A percentile compares a stretch with the other conserved stretches of the same genome.
Evolutionary conservation across 2,329 filamentous ascomycete species (phyloP).

Genomic region (Cercospora zeae-maydis): DNA sequence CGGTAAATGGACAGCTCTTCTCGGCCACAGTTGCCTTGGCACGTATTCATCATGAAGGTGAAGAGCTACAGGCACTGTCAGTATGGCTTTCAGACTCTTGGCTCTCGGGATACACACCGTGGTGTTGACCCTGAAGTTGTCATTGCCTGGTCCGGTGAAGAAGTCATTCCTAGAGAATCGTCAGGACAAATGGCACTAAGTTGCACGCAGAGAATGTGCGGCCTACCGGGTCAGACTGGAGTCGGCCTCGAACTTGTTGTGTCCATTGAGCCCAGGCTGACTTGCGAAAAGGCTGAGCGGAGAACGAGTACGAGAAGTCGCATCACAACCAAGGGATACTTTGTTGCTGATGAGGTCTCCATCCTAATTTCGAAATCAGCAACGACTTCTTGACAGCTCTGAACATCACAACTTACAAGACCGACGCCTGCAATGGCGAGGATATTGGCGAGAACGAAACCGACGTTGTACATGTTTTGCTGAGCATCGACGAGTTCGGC

Average conservation of each 20-base stretch:
- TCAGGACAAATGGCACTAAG: not conserved
- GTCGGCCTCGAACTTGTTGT: conserved; percentile 43
- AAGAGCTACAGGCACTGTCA: conserved; percentile 31
- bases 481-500: conserved; percentile 42
- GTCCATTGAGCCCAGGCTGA: conserved; percentile 41
- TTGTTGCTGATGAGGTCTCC: conserved; percentile 34
- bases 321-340: conserved; percentile 43
- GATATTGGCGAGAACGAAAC: conserved; percentile 39
- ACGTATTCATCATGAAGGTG: conserved; percentile 37
- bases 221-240: conserved; percentile 35
- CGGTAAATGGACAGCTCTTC: conserved; percentile 34
- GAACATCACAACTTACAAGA: conserved; percentile 20
- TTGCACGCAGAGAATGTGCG: not conserved
- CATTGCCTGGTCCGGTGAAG: conserved; percentile 34
- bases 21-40: conserved; percentile 37
- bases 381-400: conserved; percentile 19
- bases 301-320: conserved; percentile 39
- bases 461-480: conserved; percentile 45
- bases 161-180: conserved; percentile 34
- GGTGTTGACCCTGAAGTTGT: conserved; percentile 43
- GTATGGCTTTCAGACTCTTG: not conserved
- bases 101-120: conserved; percentile 16
- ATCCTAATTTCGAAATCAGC: conserved; percentile 4
- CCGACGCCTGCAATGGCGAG: conserved; percentile 31
- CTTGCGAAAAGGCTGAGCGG: conserved; percentile 31